Percentiles rank a stretch among this genome's conserved stretches.
Evolutionary conservation across 345 rosid species (phyloP).

Genomic region (Pugionium dolabratum): DNA sequence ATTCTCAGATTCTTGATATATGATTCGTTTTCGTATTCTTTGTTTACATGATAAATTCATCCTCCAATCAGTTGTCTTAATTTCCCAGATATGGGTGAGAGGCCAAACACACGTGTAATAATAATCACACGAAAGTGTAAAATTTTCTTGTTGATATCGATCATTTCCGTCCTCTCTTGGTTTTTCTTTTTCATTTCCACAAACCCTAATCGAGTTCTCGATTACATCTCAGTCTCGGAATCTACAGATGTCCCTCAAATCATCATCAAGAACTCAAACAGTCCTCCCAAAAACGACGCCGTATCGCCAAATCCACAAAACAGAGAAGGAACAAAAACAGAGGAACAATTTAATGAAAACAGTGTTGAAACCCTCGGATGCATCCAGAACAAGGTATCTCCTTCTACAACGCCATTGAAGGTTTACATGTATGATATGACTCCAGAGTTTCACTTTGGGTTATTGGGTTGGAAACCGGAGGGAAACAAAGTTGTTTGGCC

Average conservation of each 20-base stretch:
- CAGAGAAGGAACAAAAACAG: slow-evolving; percentile 28
- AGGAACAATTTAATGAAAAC: slow-evolving; percentile 19
- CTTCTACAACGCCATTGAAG: slow-evolving; percentile 46
- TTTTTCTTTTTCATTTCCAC: slow-evolving; percentile 64
- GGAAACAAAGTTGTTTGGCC: slow-evolving; percentile 77
- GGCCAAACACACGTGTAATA: slow-evolving; percentile 44
- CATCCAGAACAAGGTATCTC: neutral
- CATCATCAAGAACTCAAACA: slow-evolving; percentile 35
- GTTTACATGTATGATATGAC: slow-evolving; percentile 90
- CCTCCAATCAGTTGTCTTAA: slow-evolving; percentile 28
- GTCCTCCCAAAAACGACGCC: slow-evolving; percentile 20
- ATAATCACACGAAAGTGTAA: slow-evolving; percentile 48
- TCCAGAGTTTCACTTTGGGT: slow-evolving; percentile 84
- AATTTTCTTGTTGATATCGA: slow-evolving; percentile 51
- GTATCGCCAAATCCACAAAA: slow-evolving; percentile 36
- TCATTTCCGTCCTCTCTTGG: slow-evolving; percentile 70
- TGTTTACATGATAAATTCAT: neutral
- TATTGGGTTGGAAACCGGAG: slow-evolving; percentile 68
- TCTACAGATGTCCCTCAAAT: slow-evolving; percentile 35
- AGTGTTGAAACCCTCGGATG: slow-evolving; percentile 16
- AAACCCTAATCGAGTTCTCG: slow-evolving; percentile 44
- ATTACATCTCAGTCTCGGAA: slow-evolving; percentile 40
- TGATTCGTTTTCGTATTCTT: slow-evolving; percentile 11
- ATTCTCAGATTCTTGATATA: slow-evolving; percentile 22
- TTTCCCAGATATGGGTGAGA: slow-evolving; percentile 57